These are phyloP conservation scores for Penicillium sp. DNA, from an alignment of 2,329 filamentous ascomycete species.

Conservation along the genomic window DNA sequence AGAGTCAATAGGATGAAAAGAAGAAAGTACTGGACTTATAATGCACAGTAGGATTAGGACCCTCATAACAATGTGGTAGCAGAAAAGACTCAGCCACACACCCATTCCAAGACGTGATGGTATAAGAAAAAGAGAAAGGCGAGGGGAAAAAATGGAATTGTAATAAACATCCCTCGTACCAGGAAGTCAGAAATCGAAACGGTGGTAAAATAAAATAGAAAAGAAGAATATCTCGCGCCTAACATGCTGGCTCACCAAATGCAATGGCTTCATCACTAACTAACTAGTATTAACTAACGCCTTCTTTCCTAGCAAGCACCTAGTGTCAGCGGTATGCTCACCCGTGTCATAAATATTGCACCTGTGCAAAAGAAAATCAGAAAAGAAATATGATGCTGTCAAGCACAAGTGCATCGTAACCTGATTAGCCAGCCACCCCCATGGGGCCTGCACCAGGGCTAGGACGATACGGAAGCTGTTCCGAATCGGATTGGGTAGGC, in stretches of 20 bases:
- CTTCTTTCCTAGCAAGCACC: slow-evolving; percentile 13
- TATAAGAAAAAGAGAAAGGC: neutral
- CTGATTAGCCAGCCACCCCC: slow-evolving; percentile 33
- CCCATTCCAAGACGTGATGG: neutral
- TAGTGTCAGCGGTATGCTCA: slow-evolving; percentile 6
- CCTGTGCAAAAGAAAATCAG: slow-evolving; percentile 8
- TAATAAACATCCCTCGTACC: neutral
- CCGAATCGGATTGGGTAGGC: slow-evolving; percentile 24
- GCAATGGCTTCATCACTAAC: slow-evolving; percentile 11
- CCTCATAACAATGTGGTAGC: neutral
- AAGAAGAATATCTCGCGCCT: slow-evolving; percentile 12
- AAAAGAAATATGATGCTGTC: slow-evolving; percentile 1
- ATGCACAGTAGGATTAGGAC: neutral
- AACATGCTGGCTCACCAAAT: slow-evolving; percentile 14
- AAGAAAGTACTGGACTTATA: slow-evolving; percentile 15
- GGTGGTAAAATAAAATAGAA: neutral
- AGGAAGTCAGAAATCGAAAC: neutral
- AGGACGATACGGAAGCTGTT: slow-evolving; percentile 32
- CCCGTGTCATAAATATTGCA: slow-evolving; percentile 10
- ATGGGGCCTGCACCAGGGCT: slow-evolving; percentile 36
- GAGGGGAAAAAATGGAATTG: neutral
- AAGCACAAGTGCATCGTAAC: neutral
- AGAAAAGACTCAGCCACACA: neutral
- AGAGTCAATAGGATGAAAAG: too few relatives aligned
- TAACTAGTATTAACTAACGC: slow-evolving; percentile 15